Evolutionary conservation across 345 rosid species (phyloP).

Genomic region (Psidium guajava): DNA sequence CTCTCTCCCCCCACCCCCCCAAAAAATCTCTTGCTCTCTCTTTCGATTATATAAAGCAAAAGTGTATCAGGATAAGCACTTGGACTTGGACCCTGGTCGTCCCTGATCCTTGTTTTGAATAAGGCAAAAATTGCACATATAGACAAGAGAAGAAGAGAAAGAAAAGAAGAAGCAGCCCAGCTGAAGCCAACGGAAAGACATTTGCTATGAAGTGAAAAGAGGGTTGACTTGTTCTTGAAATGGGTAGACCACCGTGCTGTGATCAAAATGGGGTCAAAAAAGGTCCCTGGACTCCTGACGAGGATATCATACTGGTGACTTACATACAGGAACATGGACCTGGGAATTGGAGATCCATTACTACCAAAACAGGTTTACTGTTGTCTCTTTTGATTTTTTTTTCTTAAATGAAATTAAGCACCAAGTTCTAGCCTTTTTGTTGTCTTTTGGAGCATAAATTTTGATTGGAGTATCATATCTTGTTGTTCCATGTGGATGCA

Average conservation of each 20-base stretch:
- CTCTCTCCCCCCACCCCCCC: background rate
- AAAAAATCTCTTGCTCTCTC: background rate
- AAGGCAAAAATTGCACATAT: background rate
- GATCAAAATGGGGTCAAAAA: conserved; percentile 27
- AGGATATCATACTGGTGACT: conserved; percentile 28
- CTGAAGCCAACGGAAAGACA: background rate
- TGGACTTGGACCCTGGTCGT: conserved; percentile 1
- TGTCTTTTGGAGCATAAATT: background rate
- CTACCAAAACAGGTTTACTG: conserved; percentile 19
- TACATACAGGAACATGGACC: conserved; percentile 35
- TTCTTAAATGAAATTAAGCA: background rate
- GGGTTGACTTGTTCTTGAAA: background rate
- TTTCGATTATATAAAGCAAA: conserved; percentile 8
- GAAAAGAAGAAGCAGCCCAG: background rate
- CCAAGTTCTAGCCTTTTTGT: background rate
- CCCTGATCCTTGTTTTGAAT: background rate
- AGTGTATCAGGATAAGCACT: background rate
- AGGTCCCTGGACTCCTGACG: conserved; percentile 45
- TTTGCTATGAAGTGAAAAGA: background rate
- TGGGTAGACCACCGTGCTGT: conserved; percentile 40
- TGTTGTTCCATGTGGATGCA: background rate
- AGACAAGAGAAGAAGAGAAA: background rate
- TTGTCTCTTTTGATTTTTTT: background rate
- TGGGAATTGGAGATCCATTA: conserved; percentile 33
- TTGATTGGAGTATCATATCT: background rate